Conservation (phyloP, 257 asterid species). For the Cordia subcordata region DNA sequence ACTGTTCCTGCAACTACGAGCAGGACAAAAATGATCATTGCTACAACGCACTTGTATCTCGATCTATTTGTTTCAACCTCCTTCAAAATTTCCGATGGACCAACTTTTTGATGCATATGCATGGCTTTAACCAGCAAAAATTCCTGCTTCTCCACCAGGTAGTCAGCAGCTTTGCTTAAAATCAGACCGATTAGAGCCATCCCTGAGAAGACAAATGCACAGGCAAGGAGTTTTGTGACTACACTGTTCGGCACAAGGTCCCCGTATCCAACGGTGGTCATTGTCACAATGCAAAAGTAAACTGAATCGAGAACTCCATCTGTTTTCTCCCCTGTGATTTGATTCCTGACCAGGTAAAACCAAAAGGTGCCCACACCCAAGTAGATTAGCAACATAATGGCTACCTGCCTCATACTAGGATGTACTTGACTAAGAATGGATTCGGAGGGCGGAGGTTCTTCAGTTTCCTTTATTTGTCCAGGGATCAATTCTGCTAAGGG, state of each 20-base stretch:
- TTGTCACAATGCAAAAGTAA: slow-evolving; percentile 90
- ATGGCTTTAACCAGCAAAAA: slow-evolving; percentile 53
- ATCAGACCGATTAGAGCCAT: slow-evolving; percentile 64
- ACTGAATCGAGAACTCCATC: slow-evolving; percentile 69
- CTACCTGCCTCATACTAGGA: slow-evolving; percentile 47
- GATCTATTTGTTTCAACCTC: slow-evolving; percentile 60
- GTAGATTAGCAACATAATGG: slow-evolving; percentile 45
- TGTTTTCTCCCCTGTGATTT: slow-evolving; percentile 58
- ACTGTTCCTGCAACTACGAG: slow-evolving; percentile 51
- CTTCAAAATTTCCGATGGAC: slow-evolving; percentile 38
- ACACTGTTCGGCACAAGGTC: slow-evolving; percentile 73
- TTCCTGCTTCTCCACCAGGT: slow-evolving; percentile 79
- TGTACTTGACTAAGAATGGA: slow-evolving; percentile 41
- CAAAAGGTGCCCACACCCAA: slow-evolving; percentile 52
- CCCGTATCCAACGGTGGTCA: slow-evolving; percentile 97
- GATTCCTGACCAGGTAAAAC: slow-evolving; percentile 53
- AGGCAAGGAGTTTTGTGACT: slow-evolving; percentile 69
- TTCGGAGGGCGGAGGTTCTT: slow-evolving; percentile 19
- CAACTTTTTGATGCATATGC: slow-evolving; percentile 36
- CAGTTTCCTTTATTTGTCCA: slow-evolving; percentile 31
- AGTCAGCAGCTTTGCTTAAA: slow-evolving; percentile 82
- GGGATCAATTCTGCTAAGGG: slow-evolving; percentile 50
- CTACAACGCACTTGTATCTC: slow-evolving; percentile 46
- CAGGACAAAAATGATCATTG: slow-evolving; percentile 33
- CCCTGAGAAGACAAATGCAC: slow-evolving; percentile 83